Evolutionary conservation across 192 early-diverging fungal genomes (phyloP).

Genomic region (Funneliformis mosseae): DNA sequence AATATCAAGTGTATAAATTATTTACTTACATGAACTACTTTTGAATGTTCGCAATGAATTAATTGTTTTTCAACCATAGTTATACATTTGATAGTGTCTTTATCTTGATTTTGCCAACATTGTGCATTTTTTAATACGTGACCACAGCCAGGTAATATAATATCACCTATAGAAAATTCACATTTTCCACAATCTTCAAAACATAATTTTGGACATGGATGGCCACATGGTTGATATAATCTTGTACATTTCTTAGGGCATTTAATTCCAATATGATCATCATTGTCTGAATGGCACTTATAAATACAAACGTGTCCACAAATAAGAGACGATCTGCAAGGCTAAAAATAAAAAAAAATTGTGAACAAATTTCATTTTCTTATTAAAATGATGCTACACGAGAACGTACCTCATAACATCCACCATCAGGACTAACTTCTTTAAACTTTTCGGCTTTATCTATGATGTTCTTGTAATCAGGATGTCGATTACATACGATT

Average conservation of each 20-base stretch:
- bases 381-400: no score
- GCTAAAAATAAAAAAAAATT: background rate
- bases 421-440: constrained; percentile 54
- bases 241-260: constrained; percentile 50
- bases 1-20: background rate
- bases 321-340: constrained; percentile 43
- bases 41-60: constrained; percentile 46
- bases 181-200: constrained; percentile 53
- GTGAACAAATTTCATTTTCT: no score
- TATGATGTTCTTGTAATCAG: constrained; percentile 38
- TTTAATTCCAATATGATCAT: constrained; percentile 41
- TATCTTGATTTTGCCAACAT: constrained; percentile 34
- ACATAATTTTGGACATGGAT: constrained; percentile 51
- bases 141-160: constrained; percentile 33
- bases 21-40: constrained; percentile 17
- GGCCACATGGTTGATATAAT: constrained; percentile 43
- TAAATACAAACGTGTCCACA: constrained; percentile 59
- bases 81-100: background rate
- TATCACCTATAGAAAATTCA: constrained; percentile 25
- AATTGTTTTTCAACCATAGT: constrained; percentile 32
- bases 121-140: constrained; percentile 34
- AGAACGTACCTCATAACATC: constrained; percentile 38
- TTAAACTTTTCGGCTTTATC: constrained; percentile 34
- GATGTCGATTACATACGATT: constrained; percentile 52
- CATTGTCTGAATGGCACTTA: constrained; percentile 32